A percentile compares a stretch with the other conserved stretches of the same genome.
These are phyloP conservation scores for Phytopythium boreale DNA, from an alignment of 352 stramenopile species.

Conservation along the genomic window DNA sequence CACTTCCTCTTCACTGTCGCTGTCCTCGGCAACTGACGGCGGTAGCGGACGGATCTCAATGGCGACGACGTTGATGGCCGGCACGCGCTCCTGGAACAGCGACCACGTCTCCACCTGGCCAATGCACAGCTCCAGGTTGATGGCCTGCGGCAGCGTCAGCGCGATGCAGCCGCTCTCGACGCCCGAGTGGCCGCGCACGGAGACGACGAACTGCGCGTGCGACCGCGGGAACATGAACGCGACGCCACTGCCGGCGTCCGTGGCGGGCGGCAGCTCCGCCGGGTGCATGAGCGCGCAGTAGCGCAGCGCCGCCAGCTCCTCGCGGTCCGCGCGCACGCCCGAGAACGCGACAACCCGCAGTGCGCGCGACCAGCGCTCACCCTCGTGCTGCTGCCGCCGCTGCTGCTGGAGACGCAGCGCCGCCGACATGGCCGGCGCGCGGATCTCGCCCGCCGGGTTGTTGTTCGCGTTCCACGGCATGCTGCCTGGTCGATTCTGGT, in stretches of 20 bases:
- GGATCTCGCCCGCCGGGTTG: slow-evolving; percentile 78
- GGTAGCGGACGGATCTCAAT: slow-evolving; percentile 71
- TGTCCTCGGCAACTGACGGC: slow-evolving; percentile 5
- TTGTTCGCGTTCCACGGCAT: slow-evolving; percentile 88
- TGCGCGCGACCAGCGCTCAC: slow-evolving; percentile 26
- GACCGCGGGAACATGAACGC: slow-evolving; percentile 55
- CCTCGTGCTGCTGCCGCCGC: slow-evolving; percentile 28
- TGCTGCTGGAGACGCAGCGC: slow-evolving; percentile 53
- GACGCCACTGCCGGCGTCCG: slow-evolving; percentile 8
- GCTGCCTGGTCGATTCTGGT: not conserved
- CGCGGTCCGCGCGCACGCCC: slow-evolving; percentile 17
- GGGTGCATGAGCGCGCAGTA: slow-evolving; percentile 65
- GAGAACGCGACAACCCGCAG: slow-evolving; percentile 48
- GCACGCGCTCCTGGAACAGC: slow-evolving; percentile 58
- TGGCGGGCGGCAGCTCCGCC: slow-evolving; percentile 43
- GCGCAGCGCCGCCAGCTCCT: slow-evolving; percentile 20
- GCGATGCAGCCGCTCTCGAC: slow-evolving; percentile 55
- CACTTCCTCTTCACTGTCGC: slow-evolving; percentile 13
- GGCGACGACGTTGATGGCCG: slow-evolving; percentile 38
- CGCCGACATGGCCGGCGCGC: slow-evolving; percentile 62
- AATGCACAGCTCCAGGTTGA: slow-evolving; percentile 81
- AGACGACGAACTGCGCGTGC: slow-evolving; percentile 77
- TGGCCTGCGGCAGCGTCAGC: slow-evolving; percentile 58
- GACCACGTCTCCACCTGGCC: slow-evolving; percentile 69
- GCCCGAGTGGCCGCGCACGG: slow-evolving; percentile 33